Evolutionary conservation across 2,329 filamentous ascomycete species (phyloP).

Genomic region (Biscogniauxia marginata): DNA sequence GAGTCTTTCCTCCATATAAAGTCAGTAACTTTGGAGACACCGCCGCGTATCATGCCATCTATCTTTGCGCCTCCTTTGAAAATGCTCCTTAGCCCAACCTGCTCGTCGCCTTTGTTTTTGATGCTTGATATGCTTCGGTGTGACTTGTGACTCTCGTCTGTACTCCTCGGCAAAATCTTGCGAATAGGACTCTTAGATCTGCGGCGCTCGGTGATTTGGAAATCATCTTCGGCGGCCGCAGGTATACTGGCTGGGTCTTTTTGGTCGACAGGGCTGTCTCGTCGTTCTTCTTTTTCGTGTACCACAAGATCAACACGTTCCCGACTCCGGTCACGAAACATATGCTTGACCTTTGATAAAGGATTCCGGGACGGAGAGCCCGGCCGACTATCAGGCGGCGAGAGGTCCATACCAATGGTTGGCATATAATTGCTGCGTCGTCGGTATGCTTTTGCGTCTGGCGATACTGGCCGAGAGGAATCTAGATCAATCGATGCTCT

Average conservation of each 20-base stretch:
- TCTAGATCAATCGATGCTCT: slow-evolving; percentile 44
- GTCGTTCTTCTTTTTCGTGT: slow-evolving; percentile 35
- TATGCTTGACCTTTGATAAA: slow-evolving; percentile 53
- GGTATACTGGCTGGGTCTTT: slow-evolving; percentile 25
- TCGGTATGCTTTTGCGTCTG: slow-evolving; percentile 45
- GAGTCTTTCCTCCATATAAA: slow-evolving; percentile 56
- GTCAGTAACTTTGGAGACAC: slow-evolving; percentile 57
- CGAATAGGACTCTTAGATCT: slow-evolving; percentile 40
- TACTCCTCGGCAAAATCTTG: slow-evolving; percentile 35
- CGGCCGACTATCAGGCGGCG: slow-evolving; percentile 60
- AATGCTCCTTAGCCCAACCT: slow-evolving; percentile 65
- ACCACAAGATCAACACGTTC: slow-evolving; percentile 39
- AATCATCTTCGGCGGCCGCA: slow-evolving; percentile 29
- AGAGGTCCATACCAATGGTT: slow-evolving; percentile 61
- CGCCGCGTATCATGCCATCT: slow-evolving; percentile 65
- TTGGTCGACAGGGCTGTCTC: slow-evolving; percentile 29
- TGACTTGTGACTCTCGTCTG: slow-evolving; percentile 48
- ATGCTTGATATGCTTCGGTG: slow-evolving; percentile 50
- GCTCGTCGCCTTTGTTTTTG: slow-evolving; percentile 44
- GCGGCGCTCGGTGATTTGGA: slow-evolving; percentile 27
- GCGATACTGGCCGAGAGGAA: slow-evolving; percentile 50
- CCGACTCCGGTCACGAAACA: slow-evolving; percentile 54
- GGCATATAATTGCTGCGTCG: slow-evolving; percentile 52
- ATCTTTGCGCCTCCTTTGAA: slow-evolving; percentile 72
- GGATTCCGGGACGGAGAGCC: slow-evolving; percentile 63